A percentile compares a stretch with the other conserved stretches of the same genome.
phyloP scores from a whole-genome alignment of 352 stramenopile genomes.

The Bremia lactucae region DNA sequence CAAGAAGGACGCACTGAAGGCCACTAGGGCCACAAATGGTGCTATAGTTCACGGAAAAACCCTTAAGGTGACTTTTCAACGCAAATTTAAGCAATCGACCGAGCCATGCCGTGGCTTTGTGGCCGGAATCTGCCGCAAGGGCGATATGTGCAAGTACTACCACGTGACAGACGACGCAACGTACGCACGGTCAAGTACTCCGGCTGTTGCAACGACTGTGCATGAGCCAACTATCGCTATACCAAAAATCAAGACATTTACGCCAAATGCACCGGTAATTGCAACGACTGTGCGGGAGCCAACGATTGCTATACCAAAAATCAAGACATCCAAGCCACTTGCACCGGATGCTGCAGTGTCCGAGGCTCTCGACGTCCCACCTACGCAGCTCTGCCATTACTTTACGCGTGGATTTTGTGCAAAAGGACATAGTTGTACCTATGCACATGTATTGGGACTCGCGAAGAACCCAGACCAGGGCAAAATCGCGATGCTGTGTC shows the following conservation, averaged over 20 bases:
- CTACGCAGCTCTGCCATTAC: constrained; percentile 33
- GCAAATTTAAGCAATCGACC: constrained; percentile 27
- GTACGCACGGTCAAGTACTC: constrained; percentile 1
- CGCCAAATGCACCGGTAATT: not conserved
- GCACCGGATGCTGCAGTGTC: constrained; percentile 1
- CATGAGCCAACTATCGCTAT: constrained; percentile 5
- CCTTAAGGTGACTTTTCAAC: constrained; percentile 36
- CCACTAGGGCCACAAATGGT: constrained; percentile 31
- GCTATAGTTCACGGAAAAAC: constrained; percentile 44
- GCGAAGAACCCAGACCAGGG: not conserved
- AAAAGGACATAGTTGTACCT: constrained; percentile 22
- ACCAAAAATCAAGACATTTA: constrained; percentile 1
- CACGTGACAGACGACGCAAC: constrained; percentile 15
- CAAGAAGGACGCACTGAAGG: constrained; percentile 24
- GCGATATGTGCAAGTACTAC: constrained; percentile 59
- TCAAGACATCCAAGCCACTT: not conserved
- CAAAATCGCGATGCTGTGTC: constrained; percentile 27
- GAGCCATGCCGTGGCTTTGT: constrained; percentile 42
- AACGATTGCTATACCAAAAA: constrained; percentile 2
- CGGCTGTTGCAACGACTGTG: not conserved
- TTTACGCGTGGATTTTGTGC: constrained; percentile 42
- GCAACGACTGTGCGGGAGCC: constrained; percentile 7
- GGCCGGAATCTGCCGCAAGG: constrained; percentile 47
- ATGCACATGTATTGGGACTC: constrained; percentile 37
- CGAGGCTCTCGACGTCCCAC: constrained; percentile 25